These are phyloP conservation scores for Claviceps sorghi DNA, from an alignment of 2,329 filamentous ascomycete species.

Conservation along the genomic window DNA sequence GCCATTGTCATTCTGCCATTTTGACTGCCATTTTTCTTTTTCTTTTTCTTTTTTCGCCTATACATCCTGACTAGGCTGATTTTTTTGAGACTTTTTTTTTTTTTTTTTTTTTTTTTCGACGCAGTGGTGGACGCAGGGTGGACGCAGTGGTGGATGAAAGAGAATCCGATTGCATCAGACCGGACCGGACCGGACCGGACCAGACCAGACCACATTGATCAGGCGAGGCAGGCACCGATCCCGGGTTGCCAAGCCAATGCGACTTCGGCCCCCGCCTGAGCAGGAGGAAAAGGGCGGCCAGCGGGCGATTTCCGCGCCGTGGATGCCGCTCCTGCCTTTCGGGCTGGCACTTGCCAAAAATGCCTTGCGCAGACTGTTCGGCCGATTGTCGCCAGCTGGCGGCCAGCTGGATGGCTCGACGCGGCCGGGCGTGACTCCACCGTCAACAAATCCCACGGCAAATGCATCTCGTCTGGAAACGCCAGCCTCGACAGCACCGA, in stretches of 20 bases:
- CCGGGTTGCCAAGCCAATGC: no score
- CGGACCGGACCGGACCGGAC: no score
- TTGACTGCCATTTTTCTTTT: no score
- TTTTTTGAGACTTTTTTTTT: no score
- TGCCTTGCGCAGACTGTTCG: constrained; percentile 18
- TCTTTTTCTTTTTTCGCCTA: no score
- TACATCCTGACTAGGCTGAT: no score
- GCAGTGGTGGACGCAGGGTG: no score
- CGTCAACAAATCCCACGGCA: constrained; percentile 3
- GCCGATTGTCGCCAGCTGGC: constrained; percentile 14
- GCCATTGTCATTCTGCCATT: neutral
- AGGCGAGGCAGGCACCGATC: no score
- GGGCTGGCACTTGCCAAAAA: constrained; percentile 18
- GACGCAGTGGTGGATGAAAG: no score
- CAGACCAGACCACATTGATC: no score
- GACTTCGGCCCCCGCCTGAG: neutral
- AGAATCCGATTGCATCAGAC: no score
- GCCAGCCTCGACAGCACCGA: neutral
- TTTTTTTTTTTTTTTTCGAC: no score
- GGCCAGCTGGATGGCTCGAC: constrained; percentile 3
- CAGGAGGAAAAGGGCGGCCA: neutral
- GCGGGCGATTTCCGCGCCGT: neutral
- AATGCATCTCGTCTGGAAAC: constrained; percentile 4
- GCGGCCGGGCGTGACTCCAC: neutral
- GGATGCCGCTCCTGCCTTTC: constrained; percentile 16